phyloP scores from a whole-genome alignment of 768 basidiomycete genomes.

The Boletus insuetus region DNA sequence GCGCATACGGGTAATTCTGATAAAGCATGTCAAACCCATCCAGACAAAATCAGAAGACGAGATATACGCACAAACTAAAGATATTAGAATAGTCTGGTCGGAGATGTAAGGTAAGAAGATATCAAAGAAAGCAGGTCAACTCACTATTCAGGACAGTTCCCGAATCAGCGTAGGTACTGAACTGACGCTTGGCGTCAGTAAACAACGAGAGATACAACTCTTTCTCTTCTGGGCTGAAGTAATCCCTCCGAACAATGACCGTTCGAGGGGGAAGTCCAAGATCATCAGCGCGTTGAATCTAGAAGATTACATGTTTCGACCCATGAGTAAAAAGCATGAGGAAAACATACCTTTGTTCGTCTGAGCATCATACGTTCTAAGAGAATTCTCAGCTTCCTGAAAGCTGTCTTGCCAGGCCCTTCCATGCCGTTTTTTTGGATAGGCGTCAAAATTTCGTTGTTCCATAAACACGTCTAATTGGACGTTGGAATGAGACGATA shows the following conservation, averaged over 20 bases:
- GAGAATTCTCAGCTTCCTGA: constrained; percentile 88
- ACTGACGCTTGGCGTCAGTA: constrained; percentile 89
- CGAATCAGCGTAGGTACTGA: constrained; percentile 83
- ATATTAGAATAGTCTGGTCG: constrained; percentile 81
- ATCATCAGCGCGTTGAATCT: constrained; percentile 96
- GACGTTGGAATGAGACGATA: constrained; percentile 4
- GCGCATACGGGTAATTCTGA: constrained; percentile 88
- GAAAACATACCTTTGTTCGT: constrained; percentile 63
- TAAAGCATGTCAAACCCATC: constrained; percentile 16
- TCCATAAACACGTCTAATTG: constrained; percentile 88
- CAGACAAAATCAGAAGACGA: background rate
- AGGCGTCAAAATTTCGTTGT: constrained; percentile 92
- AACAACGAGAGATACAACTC: constrained; percentile 91
- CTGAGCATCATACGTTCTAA: constrained; percentile 96
- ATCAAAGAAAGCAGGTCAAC: constrained; percentile 28
- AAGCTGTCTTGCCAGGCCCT: constrained; percentile 77
- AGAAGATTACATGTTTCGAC: background rate
- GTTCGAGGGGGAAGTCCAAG: constrained; percentile 92
- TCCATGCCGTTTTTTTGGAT: constrained; percentile 89
- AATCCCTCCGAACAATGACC: constrained; percentile 83
- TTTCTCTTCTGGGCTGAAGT: constrained; percentile 96
- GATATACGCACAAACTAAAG: constrained; percentile 62
- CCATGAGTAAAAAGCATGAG: background rate
- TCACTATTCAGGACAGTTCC: constrained; percentile 92
- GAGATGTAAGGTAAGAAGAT: constrained; percentile 2